Conservation (phyloP, 2,329 filamentous ascomycete genomes). For the Penicillium janthinellum region DNA sequence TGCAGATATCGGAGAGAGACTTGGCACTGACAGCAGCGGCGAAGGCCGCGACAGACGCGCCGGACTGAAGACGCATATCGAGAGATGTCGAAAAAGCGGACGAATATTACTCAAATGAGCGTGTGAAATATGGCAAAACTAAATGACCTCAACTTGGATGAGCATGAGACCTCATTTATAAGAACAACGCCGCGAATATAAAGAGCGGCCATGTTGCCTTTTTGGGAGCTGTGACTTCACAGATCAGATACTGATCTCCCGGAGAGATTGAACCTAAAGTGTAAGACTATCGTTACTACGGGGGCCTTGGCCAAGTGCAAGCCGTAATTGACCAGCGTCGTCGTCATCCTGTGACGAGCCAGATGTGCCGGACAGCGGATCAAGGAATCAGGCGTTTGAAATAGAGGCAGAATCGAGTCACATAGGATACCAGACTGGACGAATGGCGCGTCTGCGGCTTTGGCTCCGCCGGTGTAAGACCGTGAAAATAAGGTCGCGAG, state of each 20-base stretch:
- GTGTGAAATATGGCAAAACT: background rate
- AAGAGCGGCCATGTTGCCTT: conserved; percentile 2
- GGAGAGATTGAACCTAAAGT: conserved; percentile 6
- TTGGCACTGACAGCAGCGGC: conserved; percentile 35
- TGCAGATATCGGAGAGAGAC: conserved; percentile 47
- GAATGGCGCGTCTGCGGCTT: background rate
- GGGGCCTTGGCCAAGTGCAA: background rate
- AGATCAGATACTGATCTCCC: conserved; percentile 15
- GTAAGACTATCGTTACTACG: conserved; percentile 6
- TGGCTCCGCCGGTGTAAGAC: background rate
- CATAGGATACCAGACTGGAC: background rate
- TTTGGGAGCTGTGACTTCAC: background rate
- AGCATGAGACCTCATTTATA: background rate
- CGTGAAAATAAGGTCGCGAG: background rate
- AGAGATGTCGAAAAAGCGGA: conserved; percentile 1
- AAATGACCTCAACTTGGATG: background rate
- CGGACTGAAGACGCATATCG: conserved; percentile 28
- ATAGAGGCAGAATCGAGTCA: background rate
- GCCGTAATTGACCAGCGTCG: background rate
- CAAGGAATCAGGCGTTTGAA: conserved; percentile 3
- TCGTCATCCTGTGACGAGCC: conserved; percentile 13
- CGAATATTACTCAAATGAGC: conserved; percentile 9
- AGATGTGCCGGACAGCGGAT: background rate
- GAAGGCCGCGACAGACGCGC: conserved; percentile 23
- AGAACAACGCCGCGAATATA: background rate